Evolutionary conservation across 371 early-diverging fungal genomes (phyloP).

Genomic region (Mucor ambiguus): DNA sequence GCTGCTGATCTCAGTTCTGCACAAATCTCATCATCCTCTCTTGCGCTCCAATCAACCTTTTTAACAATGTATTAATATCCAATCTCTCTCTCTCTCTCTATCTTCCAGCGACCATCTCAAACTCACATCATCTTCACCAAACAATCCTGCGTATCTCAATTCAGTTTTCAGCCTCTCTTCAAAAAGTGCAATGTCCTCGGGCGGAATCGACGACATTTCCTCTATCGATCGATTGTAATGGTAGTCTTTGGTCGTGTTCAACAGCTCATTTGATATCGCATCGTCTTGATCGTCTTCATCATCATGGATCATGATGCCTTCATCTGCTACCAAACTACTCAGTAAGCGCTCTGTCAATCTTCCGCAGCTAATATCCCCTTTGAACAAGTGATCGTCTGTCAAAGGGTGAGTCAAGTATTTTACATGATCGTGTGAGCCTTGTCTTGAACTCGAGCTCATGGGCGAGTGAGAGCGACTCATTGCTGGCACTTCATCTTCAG

Average conservation of each 20-base stretch:
- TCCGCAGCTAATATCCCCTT: slow-evolving; percentile 64
- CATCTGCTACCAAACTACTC: slow-evolving; percentile 63
- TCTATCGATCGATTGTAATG: slow-evolving; percentile 22
- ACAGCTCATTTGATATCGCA: slow-evolving; percentile 16
- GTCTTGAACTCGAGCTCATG: slow-evolving; percentile 29
- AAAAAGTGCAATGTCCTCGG: slow-evolving; percentile 46
- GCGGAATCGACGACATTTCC: slow-evolving; percentile 25
- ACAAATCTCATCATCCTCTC: slow-evolving; percentile 87
- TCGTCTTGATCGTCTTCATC: slow-evolving; percentile 29
- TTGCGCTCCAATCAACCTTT: slow-evolving; percentile 70
- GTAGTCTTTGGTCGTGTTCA: neutral
- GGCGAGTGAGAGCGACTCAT: slow-evolving; percentile 40
- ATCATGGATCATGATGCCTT: slow-evolving; percentile 48
- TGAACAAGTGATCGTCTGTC: slow-evolving; percentile 59
- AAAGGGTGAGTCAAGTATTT: slow-evolving; percentile 35
- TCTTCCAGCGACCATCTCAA: neutral
- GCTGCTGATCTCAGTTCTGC: slow-evolving; percentile 70
- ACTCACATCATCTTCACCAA: slow-evolving; percentile 78
- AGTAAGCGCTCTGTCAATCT: slow-evolving; percentile 78
- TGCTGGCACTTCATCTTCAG: slow-evolving; percentile 79
- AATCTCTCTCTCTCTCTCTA: too few relatives aligned
- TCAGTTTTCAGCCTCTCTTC: slow-evolving; percentile 87
- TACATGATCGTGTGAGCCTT: slow-evolving; percentile 30
- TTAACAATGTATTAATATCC: neutral
- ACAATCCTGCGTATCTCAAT: slow-evolving; percentile 78